Evolutionary conservation across 2,329 filamentous ascomycete genomes (phyloP), one percentile per base, ranked within the genome.

Genomic region (Trichoderma semiorbis): DNA sequence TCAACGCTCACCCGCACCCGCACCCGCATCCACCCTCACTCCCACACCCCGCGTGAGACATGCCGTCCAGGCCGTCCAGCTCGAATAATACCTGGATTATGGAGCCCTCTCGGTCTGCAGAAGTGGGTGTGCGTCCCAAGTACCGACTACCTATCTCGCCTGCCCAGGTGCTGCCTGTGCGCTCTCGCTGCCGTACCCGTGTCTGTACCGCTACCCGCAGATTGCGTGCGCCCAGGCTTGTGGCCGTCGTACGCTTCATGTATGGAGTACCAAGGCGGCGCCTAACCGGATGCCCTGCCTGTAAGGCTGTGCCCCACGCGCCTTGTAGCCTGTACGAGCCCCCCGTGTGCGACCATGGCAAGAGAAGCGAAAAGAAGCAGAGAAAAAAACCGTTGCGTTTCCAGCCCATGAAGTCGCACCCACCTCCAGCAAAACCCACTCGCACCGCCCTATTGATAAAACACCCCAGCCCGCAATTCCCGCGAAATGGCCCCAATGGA

Each of bases 391-490:
- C 43, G 57, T 62, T 70, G 68, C 47, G 58, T 18, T 55, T 43
- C 28, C 39, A 39, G 50, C n/a, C n/a, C n/a, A 62, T 43, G 67
- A 30, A 69, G 67, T 21, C 36, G 67, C 36, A 62, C 67, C 66
- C 53, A 69, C 66, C 66, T 47, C 55, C 4, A 69, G 66, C 36
- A 50, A 57, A 66, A 57, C 55, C 66, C 66, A 69, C 68, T 28
- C 68, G 68, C 60, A 70, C 68, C 68, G 58, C 47, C 43, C 47
- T 63, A 55, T 57, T 70, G 60, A 62, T 70, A 63, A 70, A 64
- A 58, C 63, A 67, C 63, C 63, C 70, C 70, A 72, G 70, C 70
- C 70, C 70, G 70, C 63, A 68, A 72, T 72, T 72, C 70, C 70
- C 70, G 70, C 69, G 69, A 67, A 60, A 58, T 60, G 61, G 53